A percentile compares a stretch with the other conserved stretches of the same genome.
These are phyloP conservation scores for Salinomyces thailandicus DNA, from an alignment of 2,329 filamentous ascomycete species.

Conservation along the genomic window DNA sequence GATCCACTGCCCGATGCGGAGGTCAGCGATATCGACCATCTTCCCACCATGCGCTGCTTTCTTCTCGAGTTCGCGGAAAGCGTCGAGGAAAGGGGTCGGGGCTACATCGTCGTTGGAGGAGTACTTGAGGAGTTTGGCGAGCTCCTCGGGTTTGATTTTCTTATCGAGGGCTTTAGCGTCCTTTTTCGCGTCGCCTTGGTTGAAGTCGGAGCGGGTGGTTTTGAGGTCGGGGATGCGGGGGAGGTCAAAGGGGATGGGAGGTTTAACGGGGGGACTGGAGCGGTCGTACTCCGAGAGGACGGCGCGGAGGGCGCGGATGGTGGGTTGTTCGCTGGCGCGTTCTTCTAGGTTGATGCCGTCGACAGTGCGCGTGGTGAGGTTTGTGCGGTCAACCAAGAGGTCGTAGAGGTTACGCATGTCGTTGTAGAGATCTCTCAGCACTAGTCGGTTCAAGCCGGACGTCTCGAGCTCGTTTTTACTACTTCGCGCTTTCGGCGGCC, in stretches of 20 bases:
- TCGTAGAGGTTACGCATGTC: conserved; percentile 86
- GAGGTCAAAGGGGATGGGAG: conserved; percentile 81
- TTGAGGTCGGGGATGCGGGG: conserved; percentile 65
- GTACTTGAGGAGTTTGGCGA: conserved; percentile 64
- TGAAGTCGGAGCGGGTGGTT: conserved; percentile 53
- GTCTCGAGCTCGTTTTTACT: conserved; percentile 88
- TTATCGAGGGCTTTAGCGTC: conserved; percentile 60
- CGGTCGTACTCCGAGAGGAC: conserved; percentile 82
- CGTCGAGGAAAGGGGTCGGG: conserved; percentile 52
- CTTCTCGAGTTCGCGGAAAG: conserved; percentile 61
- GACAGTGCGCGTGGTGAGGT: conserved; percentile 66
- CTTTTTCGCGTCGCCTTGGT: conserved; percentile 58
- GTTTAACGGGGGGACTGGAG: conserved; percentile 78
- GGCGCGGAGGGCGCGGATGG: conserved; percentile 60
- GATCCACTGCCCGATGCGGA: conserved; percentile 68
- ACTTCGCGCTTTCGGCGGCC: conserved; percentile 83
- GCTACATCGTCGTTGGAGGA: conserved; percentile 70
- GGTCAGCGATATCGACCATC: conserved; percentile 57
- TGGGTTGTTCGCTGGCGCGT: conserved; percentile 45
- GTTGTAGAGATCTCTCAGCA: conserved; percentile 70
- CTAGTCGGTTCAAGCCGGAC: conserved; percentile 73
- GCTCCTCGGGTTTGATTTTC: conserved; percentile 68
- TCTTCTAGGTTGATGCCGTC: conserved; percentile 52
- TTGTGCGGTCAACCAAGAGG: conserved; percentile 68
- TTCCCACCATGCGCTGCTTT: conserved; percentile 55